Evolutionary conservation across 257 asterid genomes (phyloP).

Genomic region (Agastache rugosa): DNA sequence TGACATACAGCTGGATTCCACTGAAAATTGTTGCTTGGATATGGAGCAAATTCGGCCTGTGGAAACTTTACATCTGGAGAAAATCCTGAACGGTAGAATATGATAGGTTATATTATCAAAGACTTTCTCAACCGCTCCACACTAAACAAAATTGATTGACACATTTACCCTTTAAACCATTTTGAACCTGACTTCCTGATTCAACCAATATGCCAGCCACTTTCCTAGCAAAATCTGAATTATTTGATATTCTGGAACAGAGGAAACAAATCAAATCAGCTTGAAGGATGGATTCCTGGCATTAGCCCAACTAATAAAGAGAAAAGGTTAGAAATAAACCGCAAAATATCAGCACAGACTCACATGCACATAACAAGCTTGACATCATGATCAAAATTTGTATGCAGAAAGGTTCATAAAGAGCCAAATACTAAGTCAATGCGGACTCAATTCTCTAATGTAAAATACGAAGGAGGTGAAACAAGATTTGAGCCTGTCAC

Average conservation of each 20-base stretch:
- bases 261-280: conserved; percentile 34
- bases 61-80: conserved; percentile 97
- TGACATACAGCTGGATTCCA: conserved; percentile 92
- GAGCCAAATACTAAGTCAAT: conserved; percentile 11
- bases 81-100: conserved; percentile 62
- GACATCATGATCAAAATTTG: conserved; percentile 10
- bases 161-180: conserved; percentile 59
- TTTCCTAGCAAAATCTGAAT: conserved; percentile 62
- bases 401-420: conserved; percentile 11
- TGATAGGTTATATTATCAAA: conserved; percentile 24
- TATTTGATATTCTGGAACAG: conserved; percentile 64
- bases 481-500: conserved; percentile 10
- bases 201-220: conserved; percentile 94
- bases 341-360: conserved; percentile 1
- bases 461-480: conserved; percentile 12
- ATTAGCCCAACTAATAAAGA: conserved; percentile 15
- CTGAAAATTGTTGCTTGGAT: conserved; percentile 62
- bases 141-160: conserved; percentile 22
- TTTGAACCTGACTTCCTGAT: conserved; percentile 58
- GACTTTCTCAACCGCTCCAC: conserved; percentile 6
- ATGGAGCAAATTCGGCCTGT: conserved; percentile 88
- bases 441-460: conserved; percentile 13
- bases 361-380: conserved; percentile 17
- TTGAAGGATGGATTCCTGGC: conserved; percentile 23
- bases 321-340: conserved; percentile 6